Evolutionary conservation across 2,329 filamentous ascomycete species (phyloP).

Genomic region (Dryadomyces quercivorus): DNA sequence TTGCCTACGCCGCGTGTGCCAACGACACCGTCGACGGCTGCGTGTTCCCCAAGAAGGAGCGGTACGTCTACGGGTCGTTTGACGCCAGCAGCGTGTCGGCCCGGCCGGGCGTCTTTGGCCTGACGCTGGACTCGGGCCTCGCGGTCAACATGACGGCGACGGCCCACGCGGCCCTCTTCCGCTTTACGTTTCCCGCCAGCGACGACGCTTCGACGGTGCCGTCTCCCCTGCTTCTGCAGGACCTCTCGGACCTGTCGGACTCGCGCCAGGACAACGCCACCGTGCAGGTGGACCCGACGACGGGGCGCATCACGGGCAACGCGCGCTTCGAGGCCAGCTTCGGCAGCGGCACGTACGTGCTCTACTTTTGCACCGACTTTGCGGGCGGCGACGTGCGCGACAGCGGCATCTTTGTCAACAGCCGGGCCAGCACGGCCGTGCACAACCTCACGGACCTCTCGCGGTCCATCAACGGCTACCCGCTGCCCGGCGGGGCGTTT

Average conservation of each 20-base stretch:
- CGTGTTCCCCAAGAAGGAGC: constrained; percentile 39
- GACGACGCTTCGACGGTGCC: constrained; percentile 28
- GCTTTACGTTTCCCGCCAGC: constrained; percentile 45
- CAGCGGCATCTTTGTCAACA: constrained; percentile 49
- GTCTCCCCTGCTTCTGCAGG: constrained; percentile 43
- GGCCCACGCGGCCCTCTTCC: constrained; percentile 53
- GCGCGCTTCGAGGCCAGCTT: constrained; percentile 54
- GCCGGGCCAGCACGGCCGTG: constrained; percentile 34
- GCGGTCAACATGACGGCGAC: constrained; percentile 55
- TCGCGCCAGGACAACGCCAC: constrained; percentile 46
- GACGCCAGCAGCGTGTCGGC: constrained; percentile 39
- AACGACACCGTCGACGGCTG: constrained; percentile 50
- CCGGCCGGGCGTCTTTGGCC: constrained; percentile 52
- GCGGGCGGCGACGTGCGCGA: constrained; percentile 43
- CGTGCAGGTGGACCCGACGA: constrained; percentile 39
- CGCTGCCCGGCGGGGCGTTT: constrained; percentile 50
- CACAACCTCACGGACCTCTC: constrained; percentile 33
- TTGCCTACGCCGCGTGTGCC: constrained; percentile 51
- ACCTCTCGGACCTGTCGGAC: constrained; percentile 51
- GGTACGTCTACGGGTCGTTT: constrained; percentile 29
- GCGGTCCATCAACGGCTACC: constrained; percentile 38
- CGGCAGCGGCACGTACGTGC: constrained; percentile 44
- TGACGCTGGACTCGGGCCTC: constrained; percentile 45
- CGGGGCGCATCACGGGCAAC: constrained; percentile 50
- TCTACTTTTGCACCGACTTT: constrained; percentile 60